phyloP scores from a whole-genome alignment of 768 basidiomycete species.

The Boletus reticulatus region DNA sequence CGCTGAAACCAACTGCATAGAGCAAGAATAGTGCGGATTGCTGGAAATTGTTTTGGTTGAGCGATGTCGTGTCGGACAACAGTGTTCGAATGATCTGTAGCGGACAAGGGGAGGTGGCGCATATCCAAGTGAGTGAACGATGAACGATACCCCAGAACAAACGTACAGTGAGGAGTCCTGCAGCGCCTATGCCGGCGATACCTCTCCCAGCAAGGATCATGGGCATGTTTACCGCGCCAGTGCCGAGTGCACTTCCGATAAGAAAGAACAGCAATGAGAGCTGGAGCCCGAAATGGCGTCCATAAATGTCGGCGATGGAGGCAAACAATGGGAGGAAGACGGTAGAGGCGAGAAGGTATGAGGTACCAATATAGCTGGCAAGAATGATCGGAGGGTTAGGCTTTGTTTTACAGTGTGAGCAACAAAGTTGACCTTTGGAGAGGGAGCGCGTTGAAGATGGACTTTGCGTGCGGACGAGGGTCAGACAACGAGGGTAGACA shows the following conservation, averaged over 20 bases:
- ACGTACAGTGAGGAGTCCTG: slow-evolving; percentile 37
- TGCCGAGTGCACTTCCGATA: slow-evolving; percentile 45
- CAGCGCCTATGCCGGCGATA: slow-evolving; percentile 49
- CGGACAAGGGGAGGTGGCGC: not conserved
- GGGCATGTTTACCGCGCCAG: slow-evolving; percentile 44
- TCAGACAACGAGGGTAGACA: not conserved
- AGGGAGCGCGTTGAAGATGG: slow-evolving; percentile 28
- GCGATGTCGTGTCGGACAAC: slow-evolving; percentile 41
- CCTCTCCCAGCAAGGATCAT: slow-evolving; percentile 47
- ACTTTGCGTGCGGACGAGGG: slow-evolving; percentile 9
- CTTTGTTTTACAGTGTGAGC: not conserved
- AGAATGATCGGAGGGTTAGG: not conserved
- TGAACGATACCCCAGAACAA: too few species aligned
- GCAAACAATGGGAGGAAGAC: slow-evolving; percentile 53
- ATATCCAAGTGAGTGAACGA: not conserved
- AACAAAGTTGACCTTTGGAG: slow-evolving; percentile 21
- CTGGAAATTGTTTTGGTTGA: slow-evolving; percentile 44
- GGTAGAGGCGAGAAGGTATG: slow-evolving; percentile 49
- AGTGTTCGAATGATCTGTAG: slow-evolving; percentile 41
- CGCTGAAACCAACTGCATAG: slow-evolving; percentile 40
- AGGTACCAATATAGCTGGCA: slow-evolving; percentile 46
- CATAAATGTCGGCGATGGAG: slow-evolving; percentile 48
- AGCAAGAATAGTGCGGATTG: slow-evolving; percentile 41
- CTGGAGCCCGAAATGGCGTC: slow-evolving; percentile 48
- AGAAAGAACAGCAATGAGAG: slow-evolving; percentile 44